Conservation (phyloP, 176 grass and related monocot species). For the Tillandsia fasciculata region DNA sequence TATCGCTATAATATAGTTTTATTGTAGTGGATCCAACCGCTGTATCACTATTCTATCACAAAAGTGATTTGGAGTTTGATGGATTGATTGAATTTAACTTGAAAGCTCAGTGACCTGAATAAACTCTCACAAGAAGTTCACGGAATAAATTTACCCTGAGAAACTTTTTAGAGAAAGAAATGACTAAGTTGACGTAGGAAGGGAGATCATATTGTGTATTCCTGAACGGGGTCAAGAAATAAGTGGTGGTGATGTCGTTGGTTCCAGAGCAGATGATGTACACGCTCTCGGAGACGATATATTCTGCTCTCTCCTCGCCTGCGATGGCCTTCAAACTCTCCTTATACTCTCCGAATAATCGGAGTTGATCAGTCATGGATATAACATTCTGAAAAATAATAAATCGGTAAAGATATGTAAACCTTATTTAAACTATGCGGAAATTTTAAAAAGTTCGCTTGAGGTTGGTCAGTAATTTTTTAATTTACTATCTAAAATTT, state of each 20-base stretch:
- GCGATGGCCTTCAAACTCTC: slow-evolving; percentile 19
- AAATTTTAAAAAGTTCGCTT: too few species aligned
- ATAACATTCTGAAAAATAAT: neutral
- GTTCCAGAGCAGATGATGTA: slow-evolving; percentile 36
- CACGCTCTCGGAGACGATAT: slow-evolving; percentile 10
- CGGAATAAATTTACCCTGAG: neutral
- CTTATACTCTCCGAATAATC: slow-evolving; percentile 18
- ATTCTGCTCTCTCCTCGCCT: slow-evolving; percentile 12
- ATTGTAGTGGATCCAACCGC: too few species aligned
- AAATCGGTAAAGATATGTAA: neutral
- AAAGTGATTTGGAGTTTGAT: too few species aligned
- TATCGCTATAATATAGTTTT: too few species aligned
- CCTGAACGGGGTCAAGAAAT: slow-evolving; percentile 42
- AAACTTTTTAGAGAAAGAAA: neutral
- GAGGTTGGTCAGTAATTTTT: too few species aligned
- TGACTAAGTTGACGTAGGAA: slow-evolving; percentile 23
- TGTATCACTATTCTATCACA: too few species aligned
- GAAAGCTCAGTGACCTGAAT: too few species aligned
- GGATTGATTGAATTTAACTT: too few species aligned
- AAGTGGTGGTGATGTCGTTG: slow-evolving; percentile 77
- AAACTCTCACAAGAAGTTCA: too few species aligned
- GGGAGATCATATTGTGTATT: slow-evolving; percentile 29
- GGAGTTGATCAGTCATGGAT: neutral
- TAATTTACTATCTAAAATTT: too few species aligned
- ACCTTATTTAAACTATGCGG: neutral